A percentile compares a stretch with the other conserved stretches of the same genome.
Evolutionary conservation across 257 asterid species (phyloP).

Genomic region (Primulina tabacum): DNA sequence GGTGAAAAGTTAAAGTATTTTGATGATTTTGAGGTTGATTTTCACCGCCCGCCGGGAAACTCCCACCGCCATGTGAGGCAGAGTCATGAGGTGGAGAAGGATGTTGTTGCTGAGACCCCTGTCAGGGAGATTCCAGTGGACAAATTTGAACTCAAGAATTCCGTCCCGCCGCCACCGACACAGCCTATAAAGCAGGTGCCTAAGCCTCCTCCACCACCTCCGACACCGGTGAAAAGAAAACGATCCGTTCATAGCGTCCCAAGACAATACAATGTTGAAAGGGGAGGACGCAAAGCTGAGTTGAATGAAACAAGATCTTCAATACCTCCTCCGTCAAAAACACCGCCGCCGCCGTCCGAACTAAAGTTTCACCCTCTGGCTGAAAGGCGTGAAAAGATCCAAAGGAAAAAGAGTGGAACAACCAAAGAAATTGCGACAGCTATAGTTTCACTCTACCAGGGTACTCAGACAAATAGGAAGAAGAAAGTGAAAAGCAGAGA

Average conservation of each 20-base stretch:
- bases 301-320: constrained; percentile 22
- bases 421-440: constrained; percentile 70
- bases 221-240: constrained; percentile 38
- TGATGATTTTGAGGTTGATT: constrained; percentile 67
- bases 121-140: constrained; percentile 61
- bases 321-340: constrained; percentile 30
- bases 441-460: constrained; percentile 55
- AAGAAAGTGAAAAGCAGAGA: constrained; percentile 48
- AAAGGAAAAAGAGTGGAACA: constrained; percentile 54
- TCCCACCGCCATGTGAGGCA: constrained; percentile 27
- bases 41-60: constrained; percentile 33
- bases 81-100: constrained; percentile 30
- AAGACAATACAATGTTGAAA: constrained; percentile 33
- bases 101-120: constrained; percentile 23
- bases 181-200: constrained; percentile 34
- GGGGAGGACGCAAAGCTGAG: constrained; percentile 29
- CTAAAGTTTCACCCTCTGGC: constrained; percentile 23
- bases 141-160: constrained; percentile 40
- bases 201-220: constrained; percentile 32
- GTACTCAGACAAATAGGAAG: constrained; percentile 51
- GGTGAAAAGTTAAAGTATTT: constrained; percentile 40
- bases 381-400: constrained; percentile 31
- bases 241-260: constrained; percentile 55
- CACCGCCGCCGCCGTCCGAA: constrained; percentile 27
- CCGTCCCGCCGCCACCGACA: constrained; percentile 34